These are phyloP conservation scores for Coemansia sp. DNA, from an alignment of 192 early-diverging fungal genomes.

Conservation along the genomic window DNA sequence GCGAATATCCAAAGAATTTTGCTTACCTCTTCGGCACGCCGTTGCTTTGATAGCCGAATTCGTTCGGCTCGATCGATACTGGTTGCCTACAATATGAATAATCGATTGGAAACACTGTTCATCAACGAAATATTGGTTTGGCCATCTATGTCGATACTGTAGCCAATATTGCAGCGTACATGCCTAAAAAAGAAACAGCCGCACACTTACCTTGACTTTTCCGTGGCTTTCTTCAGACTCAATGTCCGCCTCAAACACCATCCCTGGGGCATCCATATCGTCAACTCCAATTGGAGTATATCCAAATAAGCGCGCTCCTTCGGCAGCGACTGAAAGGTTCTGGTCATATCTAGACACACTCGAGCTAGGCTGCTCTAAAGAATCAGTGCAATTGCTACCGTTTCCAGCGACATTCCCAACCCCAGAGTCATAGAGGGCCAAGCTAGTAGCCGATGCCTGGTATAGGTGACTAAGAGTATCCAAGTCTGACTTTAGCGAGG, in stretches of 20 bases:
- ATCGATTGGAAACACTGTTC: not conserved
- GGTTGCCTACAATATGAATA: not conserved
- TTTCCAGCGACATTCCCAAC: not conserved
- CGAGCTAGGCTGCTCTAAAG: not conserved
- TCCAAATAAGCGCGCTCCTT: conserved; percentile 19
- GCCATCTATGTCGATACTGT: not conserved
- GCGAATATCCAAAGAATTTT: not conserved
- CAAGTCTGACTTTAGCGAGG: conserved; percentile 41
- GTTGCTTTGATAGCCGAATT: conserved; percentile 24
- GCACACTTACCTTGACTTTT: conserved; percentile 6
- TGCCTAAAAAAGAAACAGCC: no score
- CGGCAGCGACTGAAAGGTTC: not conserved
- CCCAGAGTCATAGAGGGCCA: conserved; percentile 7
- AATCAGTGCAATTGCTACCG: not conserved
- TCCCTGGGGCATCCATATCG: conserved; percentile 18
- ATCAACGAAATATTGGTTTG: not conserved
- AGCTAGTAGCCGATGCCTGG: conserved; percentile 17
- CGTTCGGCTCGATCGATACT: conserved; percentile 33
- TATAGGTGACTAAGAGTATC: conserved; percentile 26
- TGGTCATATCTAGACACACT: not conserved
- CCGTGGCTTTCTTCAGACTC: not conserved
- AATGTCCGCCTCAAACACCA: conserved; percentile 36
- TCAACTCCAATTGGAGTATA: conserved; percentile 12
- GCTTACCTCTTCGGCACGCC: conserved; percentile 27
- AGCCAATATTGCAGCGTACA: not conserved